Percentiles rank a stretch among this genome's conserved stretches.
These are phyloP conservation scores for Botrytis porri DNA, from an alignment of 2,329 filamentous ascomycete species.

Conservation along the genomic window DNA sequence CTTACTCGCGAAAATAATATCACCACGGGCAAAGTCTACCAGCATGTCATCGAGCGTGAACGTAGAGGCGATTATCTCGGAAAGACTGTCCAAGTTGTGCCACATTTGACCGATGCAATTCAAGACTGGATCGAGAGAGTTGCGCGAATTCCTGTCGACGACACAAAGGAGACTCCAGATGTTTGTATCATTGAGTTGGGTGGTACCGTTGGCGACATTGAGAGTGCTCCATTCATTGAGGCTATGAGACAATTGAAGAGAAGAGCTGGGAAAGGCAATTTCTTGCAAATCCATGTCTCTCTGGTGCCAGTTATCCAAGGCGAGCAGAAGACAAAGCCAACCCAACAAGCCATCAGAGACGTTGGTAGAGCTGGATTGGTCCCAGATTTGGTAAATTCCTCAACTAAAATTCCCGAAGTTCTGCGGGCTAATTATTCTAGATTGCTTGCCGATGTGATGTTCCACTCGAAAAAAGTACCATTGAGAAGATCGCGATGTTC, in stretches of 20 bases:
- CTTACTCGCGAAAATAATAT: slow-evolving; percentile 89
- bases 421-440: slow-evolving; percentile 42
- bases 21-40: slow-evolving; percentile 95
- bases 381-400: slow-evolving; percentile 58
- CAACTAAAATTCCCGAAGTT: not conserved
- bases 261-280: slow-evolving; percentile 72
- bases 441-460: slow-evolving; percentile 90
- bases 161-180: slow-evolving; percentile 77
- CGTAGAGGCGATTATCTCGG: slow-evolving; percentile 68
- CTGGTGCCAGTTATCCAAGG: slow-evolving; percentile 68
- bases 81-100: slow-evolving; percentile 85
- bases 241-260: slow-evolving; percentile 76
- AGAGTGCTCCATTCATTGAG: slow-evolving; percentile 84
- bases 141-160: slow-evolving; percentile 80
- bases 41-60: slow-evolving; percentile 76
- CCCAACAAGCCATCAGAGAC: slow-evolving; percentile 82
- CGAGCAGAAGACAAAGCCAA: slow-evolving; percentile 96
- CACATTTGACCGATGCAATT: slow-evolving; percentile 87
- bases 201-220: slow-evolving; percentile 76
- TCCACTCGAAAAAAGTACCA: slow-evolving; percentile 68
- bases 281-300: slow-evolving; percentile 84
- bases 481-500: slow-evolving; percentile 83
- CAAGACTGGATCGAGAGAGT: slow-evolving; percentile 91
- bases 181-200: slow-evolving; percentile 81
- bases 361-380: slow-evolving; percentile 43